Evolutionary conservation across 2,329 filamentous ascomycete genomes (phyloP), one percentile per base, ranked within the genome.

Genomic region (Acarospora socialis): DNA sequence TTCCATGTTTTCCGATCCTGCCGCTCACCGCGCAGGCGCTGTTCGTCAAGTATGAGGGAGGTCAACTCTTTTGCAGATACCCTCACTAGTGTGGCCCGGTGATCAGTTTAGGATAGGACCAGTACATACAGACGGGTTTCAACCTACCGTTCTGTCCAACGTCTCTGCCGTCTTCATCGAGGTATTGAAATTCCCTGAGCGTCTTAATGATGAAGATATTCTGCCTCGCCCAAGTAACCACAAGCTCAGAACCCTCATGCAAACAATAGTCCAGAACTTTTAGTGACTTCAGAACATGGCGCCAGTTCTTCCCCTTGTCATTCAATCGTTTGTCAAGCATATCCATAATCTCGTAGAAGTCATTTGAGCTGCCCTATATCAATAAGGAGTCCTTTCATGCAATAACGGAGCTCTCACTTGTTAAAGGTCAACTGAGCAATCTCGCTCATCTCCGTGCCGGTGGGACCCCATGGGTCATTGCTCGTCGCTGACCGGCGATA

Each of bases 261-360:
- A 98, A 67, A 59, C 86, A 94, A 59, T 98, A 98, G 57, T 98
- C 90, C 36, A 95, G 70, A 32, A 98, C 90, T 56, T 98, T 98
- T 45, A 98, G 66, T 24, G 90, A 92, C 60, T 98, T 98, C 38
- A 98, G 65, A 8, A 98, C 90, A 55, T 98, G 90, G 48, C 90
- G 77, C 90, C 90, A 98, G 56, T 98, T 98, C 68, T 95, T 98
- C 52, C 90, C 90, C 60, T 98, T 95, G 59, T 98, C 90, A 50
- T 98, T 98, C 50, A 98, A 65, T 45, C 90, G 79, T 66, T 95
- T 95, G 61, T 98, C 90, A 45, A 98, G 68, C 83, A 98, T 98
- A 56, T 98, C 90, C 78, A 98, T 93, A 49, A 98, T 94, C 55
- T 98, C 87, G 63, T 93, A 93, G 63, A 98, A 98, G 56, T 95